Evolutionary conservation across 148 eudicot genomes (phyloP).

Genomic region (Silene latifolia): DNA sequence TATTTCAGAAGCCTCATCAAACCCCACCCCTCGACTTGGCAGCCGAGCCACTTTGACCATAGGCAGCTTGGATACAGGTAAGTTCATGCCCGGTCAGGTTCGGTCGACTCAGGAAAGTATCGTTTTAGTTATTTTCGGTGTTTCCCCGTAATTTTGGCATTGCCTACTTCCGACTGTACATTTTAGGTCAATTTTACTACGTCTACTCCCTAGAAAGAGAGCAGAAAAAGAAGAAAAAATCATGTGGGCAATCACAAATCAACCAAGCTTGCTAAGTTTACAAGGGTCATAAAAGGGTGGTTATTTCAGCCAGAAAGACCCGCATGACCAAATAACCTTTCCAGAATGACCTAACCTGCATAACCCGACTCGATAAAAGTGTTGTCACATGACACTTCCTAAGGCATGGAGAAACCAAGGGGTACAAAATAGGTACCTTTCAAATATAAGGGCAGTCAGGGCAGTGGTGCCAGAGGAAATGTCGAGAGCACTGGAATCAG

Average conservation of each 20-base stretch:
- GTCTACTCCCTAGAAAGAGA: not conserved
- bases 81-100: not conserved
- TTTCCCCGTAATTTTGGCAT: too few species aligned
- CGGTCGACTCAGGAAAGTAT: not conserved
- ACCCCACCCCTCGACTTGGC: not conserved
- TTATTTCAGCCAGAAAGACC: not conserved
- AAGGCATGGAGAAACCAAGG: not conserved
- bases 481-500: slow-evolving; percentile 64
- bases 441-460: slow-evolving; percentile 62
- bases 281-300: not conserved
- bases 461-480: slow-evolving; percentile 87
- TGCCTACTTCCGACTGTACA: not conserved
- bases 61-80: not conserved
- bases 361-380: not conserved
- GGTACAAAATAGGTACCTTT: slow-evolving; percentile 45
- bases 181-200: not conserved
- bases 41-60: not conserved
- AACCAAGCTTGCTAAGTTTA: not conserved
- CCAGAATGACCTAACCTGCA: not conserved
- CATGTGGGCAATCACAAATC: not conserved
- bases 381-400: not conserved
- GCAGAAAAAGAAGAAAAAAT: not conserved
- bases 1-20: not conserved
- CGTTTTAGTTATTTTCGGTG: not conserved
- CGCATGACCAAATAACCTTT: not conserved